Percentiles rank a stretch among this genome's conserved stretches.
Evolutionary conservation across 805 yeast species (phyloP).

Genomic region (Yamadazyma sp.): DNA sequence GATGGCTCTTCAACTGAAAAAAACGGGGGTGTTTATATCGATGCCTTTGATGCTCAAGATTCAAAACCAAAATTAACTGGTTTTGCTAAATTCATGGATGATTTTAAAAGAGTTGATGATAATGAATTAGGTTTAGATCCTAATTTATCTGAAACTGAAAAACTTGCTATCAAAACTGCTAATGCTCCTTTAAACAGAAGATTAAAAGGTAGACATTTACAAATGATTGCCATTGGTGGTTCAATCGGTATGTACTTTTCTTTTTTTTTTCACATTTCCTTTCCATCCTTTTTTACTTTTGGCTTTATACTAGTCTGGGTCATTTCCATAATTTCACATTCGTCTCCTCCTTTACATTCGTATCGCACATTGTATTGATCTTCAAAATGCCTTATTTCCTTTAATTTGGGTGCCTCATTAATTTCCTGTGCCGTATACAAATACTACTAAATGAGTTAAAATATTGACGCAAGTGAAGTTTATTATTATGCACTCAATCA

Average conservation of each 20-base stretch:
- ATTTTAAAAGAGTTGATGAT: conserved; percentile 31
- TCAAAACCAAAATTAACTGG: conserved; percentile 18
- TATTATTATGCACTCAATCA: too few relatives aligned
- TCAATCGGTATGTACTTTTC: conserved; percentile 73
- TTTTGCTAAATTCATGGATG: conserved; percentile 23
- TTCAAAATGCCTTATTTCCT: too few relatives aligned
- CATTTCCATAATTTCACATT: too few relatives aligned
- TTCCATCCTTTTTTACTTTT: too few relatives aligned
- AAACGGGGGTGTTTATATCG: conserved; percentile 35
- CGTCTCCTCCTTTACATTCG: too few relatives aligned
- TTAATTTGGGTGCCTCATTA: too few relatives aligned
- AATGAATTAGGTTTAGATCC: conserved; percentile 41
- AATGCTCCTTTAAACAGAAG: conserved; percentile 49
- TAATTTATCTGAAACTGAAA: conserved; percentile 23
- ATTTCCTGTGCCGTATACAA: too few relatives aligned
- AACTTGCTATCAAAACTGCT: conserved; percentile 40
- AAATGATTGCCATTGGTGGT: conserved; percentile 74
- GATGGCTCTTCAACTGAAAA: conserved; percentile 32
- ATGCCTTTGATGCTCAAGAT: conserved; percentile 21
- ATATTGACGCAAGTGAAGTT: too few relatives aligned
- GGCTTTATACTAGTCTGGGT: too few relatives aligned
- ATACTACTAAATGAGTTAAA: too few relatives aligned
- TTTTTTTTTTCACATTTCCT: conserved; percentile 46
- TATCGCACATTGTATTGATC: too few relatives aligned
- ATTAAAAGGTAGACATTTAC: conserved; percentile 63